Evolutionary conservation across 129 eudicot species (phyloP).

Genomic region (Calendula officinalis): DNA sequence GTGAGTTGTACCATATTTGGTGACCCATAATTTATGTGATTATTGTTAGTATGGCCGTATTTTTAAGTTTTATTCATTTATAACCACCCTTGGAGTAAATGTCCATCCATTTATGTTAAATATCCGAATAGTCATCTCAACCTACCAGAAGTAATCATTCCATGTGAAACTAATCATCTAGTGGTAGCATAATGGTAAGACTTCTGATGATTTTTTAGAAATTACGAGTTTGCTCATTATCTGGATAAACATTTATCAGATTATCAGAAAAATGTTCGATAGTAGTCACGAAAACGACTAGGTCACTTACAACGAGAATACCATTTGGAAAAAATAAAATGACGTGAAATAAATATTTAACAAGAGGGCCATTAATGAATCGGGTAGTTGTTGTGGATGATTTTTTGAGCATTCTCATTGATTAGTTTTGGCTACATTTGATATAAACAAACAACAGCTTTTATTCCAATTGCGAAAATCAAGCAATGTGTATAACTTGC

Average conservation of each 20-base stretch:
- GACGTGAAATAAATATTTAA: background rate
- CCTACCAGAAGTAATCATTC: conserved; percentile 11
- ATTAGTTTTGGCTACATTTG: conserved; percentile 13
- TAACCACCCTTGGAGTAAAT: background rate
- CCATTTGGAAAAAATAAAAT: no score
- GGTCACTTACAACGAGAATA: no score
- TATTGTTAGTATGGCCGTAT: background rate
- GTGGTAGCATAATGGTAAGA: no score
- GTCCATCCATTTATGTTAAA: background rate
- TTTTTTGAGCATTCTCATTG: conserved; percentile 5
- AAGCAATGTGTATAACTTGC: background rate
- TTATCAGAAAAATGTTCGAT: no score
- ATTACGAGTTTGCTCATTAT: no score
- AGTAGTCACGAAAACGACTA: no score
- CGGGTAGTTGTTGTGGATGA: conserved; percentile 1
- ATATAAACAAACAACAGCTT: conserved; percentile 11
- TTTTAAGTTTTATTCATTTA: background rate
- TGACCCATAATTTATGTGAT: no score
- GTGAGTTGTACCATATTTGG: no score
- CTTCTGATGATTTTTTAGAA: no score
- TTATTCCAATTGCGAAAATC: conserved; percentile 19
- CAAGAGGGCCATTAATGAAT: background rate
- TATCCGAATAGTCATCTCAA: background rate
- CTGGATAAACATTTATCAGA: no score
- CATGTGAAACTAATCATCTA: background rate